Percentiles rank a stretch among this genome's conserved stretches.
Evolutionary conservation across 495 filamentous ascomycete species (phyloP).

Genomic region (Delitschia confertaspora): DNA sequence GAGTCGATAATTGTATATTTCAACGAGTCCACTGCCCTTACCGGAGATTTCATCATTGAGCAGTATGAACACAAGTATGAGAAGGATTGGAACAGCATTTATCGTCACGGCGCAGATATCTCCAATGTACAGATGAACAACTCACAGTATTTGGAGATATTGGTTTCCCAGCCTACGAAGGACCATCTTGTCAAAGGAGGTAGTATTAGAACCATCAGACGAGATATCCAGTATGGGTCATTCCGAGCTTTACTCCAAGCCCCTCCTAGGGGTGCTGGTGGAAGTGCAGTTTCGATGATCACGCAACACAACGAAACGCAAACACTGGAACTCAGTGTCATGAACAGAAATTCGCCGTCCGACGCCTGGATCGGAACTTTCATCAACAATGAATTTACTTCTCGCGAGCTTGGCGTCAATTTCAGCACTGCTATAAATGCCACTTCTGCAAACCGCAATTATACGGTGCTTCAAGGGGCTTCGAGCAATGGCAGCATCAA

Average conservation of each 20-base stretch:
- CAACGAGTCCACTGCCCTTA: constrained; percentile 35
- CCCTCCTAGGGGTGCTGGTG: constrained; percentile 21
- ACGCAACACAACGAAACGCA: constrained; percentile 36
- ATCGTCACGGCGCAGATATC: constrained; percentile 32
- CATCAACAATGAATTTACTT: constrained; percentile 30
- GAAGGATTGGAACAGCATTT: constrained; percentile 34
- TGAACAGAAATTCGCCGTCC: constrained; percentile 31
- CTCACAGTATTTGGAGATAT: constrained; percentile 24
- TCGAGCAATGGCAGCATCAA: constrained; percentile 16
- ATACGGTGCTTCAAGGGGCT: constrained; percentile 7
- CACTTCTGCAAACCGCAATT: constrained; percentile 12
- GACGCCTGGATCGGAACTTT: constrained; percentile 35
- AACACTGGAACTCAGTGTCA: constrained; percentile 31
- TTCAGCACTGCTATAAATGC: constrained; percentile 28
- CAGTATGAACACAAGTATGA: constrained; percentile 35
- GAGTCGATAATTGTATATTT: constrained; percentile 40
- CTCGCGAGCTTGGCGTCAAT: constrained; percentile 26
- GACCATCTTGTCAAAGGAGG: constrained; percentile 34
- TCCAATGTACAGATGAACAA: constrained; percentile 31
- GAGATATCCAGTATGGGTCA: constrained; percentile 38
- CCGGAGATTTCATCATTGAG: constrained; percentile 28
- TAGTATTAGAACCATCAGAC: constrained; percentile 29
- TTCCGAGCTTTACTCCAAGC: constrained; percentile 32
- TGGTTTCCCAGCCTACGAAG: constrained; percentile 17
- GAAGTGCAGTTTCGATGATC: constrained; percentile 36